phyloP scores from a whole-genome alignment of 805 yeast genomes.

The Blastobotrys mokoenaii region DNA sequence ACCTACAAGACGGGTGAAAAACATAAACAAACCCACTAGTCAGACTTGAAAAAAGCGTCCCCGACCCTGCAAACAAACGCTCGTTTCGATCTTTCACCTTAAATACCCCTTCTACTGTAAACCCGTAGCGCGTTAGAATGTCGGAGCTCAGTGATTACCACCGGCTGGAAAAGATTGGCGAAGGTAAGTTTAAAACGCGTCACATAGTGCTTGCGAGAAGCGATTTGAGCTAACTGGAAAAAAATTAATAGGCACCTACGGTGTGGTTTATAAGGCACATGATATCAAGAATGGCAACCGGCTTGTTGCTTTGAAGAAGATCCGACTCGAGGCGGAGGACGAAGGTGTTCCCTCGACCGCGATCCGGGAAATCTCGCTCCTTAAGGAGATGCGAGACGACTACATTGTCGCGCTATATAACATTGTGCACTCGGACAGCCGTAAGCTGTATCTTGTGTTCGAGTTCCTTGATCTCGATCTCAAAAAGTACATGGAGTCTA shows the following conservation, averaged over 20 bases:
- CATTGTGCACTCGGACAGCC: slow-evolving; percentile 90
- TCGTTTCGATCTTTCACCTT: not conserved
- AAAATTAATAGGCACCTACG: slow-evolving; percentile 68
- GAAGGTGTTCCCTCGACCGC: slow-evolving; percentile 99
- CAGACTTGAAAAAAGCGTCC: not conserved
- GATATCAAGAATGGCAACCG: slow-evolving; percentile 84
- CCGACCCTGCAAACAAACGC: not conserved
- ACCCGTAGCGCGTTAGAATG: slow-evolving; percentile 34
- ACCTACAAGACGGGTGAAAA: not conserved
- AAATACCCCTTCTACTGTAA: not conserved
- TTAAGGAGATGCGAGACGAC: slow-evolving; percentile 89
- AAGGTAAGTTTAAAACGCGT: slow-evolving; percentile 45
- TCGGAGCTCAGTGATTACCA: slow-evolving; percentile 88
- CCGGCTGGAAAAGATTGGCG: slow-evolving; percentile 93
- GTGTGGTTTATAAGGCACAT: slow-evolving; percentile 94
- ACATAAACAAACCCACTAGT: not conserved
- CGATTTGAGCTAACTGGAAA: no score
- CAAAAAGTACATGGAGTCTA: slow-evolving; percentile 93
- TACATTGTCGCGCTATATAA: slow-evolving; percentile 87
- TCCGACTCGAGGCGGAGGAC: slow-evolving; percentile 90
- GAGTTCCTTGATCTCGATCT: slow-evolving; percentile 91
- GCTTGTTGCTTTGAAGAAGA: slow-evolving; percentile 92
- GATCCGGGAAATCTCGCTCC: slow-evolving; percentile 86
- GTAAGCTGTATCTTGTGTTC: slow-evolving; percentile 85
- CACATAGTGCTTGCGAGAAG: no score